phyloP scores from a whole-genome alignment of 2,329 filamentous ascomycete species.

The Cladophialophora chaetospira region DNA sequence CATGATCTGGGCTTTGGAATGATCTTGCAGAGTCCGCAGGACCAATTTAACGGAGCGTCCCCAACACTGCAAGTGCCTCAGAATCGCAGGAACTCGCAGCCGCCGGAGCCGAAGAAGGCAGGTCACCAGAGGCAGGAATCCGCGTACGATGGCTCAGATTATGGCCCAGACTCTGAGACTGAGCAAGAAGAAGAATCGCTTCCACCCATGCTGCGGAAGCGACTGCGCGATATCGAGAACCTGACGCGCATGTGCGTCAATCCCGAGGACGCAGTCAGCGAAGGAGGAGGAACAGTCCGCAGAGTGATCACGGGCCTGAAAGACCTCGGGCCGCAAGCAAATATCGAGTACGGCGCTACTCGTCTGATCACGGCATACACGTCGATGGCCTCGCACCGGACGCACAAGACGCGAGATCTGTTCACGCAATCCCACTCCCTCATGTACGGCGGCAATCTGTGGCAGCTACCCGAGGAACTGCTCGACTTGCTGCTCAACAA shows the following conservation, averaged over 20 bases:
- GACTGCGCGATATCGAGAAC: slow-evolving; percentile 59
- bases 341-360: slow-evolving; percentile 59
- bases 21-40: slow-evolving; percentile 28
- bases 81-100: slow-evolving; percentile 43
- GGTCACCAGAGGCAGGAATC: slow-evolving; percentile 46
- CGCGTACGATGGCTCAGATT: slow-evolving; percentile 60
- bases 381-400: slow-evolving; percentile 61
- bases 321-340: slow-evolving; percentile 58
- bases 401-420: slow-evolving; percentile 61
- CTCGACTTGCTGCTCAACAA: slow-evolving; percentile 61
- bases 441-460: slow-evolving; percentile 44
- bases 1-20: slow-evolving; percentile 29
- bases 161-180: slow-evolving; percentile 58
- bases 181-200: slow-evolving; percentile 53
- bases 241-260: slow-evolving; percentile 49
- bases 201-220: slow-evolving; percentile 56
- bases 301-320: slow-evolving; percentile 54
- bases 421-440: slow-evolving; percentile 61
- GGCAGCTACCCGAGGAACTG: slow-evolving; percentile 54
- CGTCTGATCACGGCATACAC: slow-evolving; percentile 61
- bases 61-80: slow-evolving; percentile 36
- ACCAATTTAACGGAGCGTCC: slow-evolving; percentile 21
- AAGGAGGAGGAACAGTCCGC: slow-evolving; percentile 55
- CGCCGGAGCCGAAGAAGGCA: slow-evolving; percentile 39
- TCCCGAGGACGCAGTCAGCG: slow-evolving; percentile 40